phyloP scores from a whole-genome alignment of 1,139 yeast species.

The Debaryomyces sp. region DNA sequence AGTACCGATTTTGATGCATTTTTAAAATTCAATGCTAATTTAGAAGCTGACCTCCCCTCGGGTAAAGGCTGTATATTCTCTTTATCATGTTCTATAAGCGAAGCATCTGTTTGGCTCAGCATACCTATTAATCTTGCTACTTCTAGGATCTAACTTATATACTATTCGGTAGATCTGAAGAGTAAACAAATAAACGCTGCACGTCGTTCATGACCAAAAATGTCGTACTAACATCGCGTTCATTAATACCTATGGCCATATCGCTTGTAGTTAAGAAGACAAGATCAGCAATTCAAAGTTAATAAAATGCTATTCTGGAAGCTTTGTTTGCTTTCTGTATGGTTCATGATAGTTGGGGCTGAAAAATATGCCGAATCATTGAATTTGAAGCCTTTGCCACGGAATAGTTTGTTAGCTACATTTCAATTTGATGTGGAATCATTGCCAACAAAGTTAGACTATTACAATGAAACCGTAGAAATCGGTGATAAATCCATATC shows the following conservation, averaged over 20 bases:
- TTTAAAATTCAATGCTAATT: conserved; percentile 52
- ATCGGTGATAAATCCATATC: conserved; percentile 3
- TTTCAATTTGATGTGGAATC: conserved; percentile 70
- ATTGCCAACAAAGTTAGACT: conserved; percentile 32
- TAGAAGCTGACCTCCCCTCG: conserved; percentile 71
- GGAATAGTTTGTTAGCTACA: conserved; percentile 66
- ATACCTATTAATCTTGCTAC: conserved; percentile 1
- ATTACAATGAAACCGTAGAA: conserved; percentile 26
- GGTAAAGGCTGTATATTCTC: conserved; percentile 76
- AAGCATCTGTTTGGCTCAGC: conserved; percentile 38
- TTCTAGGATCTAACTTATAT: neutral
- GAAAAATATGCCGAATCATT: conserved; percentile 57
- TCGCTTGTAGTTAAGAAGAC: neutral
- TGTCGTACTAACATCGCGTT: conserved; percentile 7
- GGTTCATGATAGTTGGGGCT: neutral
- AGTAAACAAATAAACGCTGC: conserved; percentile 8
- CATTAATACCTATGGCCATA: neutral
- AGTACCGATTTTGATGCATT: conserved; percentile 14
- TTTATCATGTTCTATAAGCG: conserved; percentile 67
- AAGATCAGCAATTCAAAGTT: neutral
- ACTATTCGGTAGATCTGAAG: conserved; percentile 1
- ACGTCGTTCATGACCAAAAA: conserved; percentile 6
- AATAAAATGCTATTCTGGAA: conserved; percentile 2
- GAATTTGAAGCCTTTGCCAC: conserved; percentile 66
- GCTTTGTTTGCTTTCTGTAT: neutral